Conservation (phyloP, 139 green algal genomes). For the Spirogloea muscicola region DNA sequence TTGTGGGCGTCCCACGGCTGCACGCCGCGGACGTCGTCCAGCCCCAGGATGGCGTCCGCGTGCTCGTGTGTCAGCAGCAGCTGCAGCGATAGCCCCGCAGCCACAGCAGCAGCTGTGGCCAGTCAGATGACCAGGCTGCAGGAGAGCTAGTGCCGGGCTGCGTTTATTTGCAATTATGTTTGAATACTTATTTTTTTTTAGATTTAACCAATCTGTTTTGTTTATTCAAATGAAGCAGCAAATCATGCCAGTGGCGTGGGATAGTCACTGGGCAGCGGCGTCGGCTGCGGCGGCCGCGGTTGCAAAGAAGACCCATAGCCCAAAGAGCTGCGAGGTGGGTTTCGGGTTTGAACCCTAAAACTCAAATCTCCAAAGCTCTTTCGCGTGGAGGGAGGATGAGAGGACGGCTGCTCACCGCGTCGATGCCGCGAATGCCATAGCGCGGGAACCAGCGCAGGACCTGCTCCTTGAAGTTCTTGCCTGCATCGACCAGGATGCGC, state of each 20-base stretch:
- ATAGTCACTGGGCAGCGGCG: not conserved
- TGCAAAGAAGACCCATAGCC: not conserved
- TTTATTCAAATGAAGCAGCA: conserved; percentile 2
- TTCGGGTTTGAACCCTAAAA: not conserved
- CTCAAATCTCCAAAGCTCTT: not conserved
- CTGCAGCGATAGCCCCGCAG: conserved; percentile 9
- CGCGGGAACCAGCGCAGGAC: conserved; percentile 41
- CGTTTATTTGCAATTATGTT: no score
- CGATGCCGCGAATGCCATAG: conserved; percentile 13
- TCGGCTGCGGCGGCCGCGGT: not conserved
- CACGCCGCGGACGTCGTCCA: conserved; percentile 47
- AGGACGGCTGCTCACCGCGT: conserved; percentile 23
- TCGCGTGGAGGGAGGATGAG: not conserved
- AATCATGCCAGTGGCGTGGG: not conserved
- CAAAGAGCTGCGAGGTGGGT: not conserved
- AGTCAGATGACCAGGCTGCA: not conserved
- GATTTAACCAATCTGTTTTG: not conserved
- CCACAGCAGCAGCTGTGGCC: not conserved
- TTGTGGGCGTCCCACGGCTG: conserved; percentile 6
- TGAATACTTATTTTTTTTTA: not conserved
- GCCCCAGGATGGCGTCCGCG: conserved; percentile 46
- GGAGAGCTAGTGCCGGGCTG: not conserved
- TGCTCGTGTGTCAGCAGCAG: conserved; percentile 46
- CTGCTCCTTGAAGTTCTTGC: conserved; percentile 44
- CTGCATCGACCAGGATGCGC: conserved; percentile 36